Conservation (phyloP, 345 rosid genomes). For the Hevea brasiliensis region DNA sequence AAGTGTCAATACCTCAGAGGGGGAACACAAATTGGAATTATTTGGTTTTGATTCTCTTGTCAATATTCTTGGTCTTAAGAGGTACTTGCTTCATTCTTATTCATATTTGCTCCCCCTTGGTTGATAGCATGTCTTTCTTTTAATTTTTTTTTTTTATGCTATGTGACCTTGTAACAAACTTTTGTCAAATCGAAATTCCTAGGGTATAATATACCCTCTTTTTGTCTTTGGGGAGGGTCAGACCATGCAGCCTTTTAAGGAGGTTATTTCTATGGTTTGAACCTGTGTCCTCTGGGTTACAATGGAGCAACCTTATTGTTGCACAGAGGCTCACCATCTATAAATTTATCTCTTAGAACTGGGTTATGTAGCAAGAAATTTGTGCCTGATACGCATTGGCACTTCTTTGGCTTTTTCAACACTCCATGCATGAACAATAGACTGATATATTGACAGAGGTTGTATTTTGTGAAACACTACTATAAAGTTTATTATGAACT, state of each 20-base stretch:
- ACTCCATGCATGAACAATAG: neutral
- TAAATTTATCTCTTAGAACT: neutral
- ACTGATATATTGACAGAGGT: neutral
- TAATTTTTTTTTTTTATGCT: neutral
- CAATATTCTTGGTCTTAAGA: slow-evolving; percentile 92
- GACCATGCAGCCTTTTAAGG: neutral
- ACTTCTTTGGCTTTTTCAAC: neutral
- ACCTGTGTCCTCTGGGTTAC: neutral
- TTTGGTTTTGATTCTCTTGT: slow-evolving; percentile 99
- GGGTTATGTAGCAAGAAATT: neutral
- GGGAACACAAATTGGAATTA: slow-evolving; percentile 81
- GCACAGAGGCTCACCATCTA: neutral
- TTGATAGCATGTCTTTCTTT: neutral
- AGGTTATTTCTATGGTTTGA: neutral
- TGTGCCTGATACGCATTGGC: neutral
- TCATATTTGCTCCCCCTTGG: neutral
- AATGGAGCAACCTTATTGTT: neutral
- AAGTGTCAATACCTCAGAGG: slow-evolving; percentile 53
- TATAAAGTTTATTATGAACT: neutral
- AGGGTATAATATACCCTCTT: neutral
- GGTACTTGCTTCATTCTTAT: slow-evolving; percentile 39
- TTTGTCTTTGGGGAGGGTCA: too few relatives aligned
- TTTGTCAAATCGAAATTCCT: neutral
- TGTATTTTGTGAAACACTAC: neutral
- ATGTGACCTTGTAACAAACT: neutral